Evolutionary conservation across 1,284 basidiomycete species (phyloP), one percentile per base, ranked within the genome.

Genomic region (Ustilago hordei): DNA sequence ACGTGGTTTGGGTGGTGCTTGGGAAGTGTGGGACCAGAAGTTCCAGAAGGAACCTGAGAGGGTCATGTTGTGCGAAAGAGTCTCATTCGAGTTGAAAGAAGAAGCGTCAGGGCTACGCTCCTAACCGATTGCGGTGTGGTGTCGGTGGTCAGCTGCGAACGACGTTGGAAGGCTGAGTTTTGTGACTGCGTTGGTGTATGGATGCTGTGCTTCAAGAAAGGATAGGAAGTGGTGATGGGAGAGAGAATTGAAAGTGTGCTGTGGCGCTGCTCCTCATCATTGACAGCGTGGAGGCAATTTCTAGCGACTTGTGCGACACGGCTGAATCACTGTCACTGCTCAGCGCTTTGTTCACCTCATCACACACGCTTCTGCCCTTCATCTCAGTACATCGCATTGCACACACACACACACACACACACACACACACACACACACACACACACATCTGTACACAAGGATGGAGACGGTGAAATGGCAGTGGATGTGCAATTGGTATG

Each of bases 31-130:
- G 3, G 64, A 17, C 65, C 65, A 68, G 4, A 66, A 65, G 17
- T 60, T 60, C 69, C 69, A 72, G 45, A 71, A 66, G 47, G 64
- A 63, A 31, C 60, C 64, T 17, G 69, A 56, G 28, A 67, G 48
- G n/a, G 64, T 67, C 69, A 72, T 72, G 60, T 55, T 55, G 62
- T 57, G 36, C 34, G 47, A 34, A 41, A 13, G 17, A 19, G 8
- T 45, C 9, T 17, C 69, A 71, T 71, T 17, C n/a, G 50, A 47
- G 53, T 43, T 6, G 12, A 32, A 4, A 5, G 45, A 45, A 17
- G 45, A 38, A 69, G 36, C 67, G 67, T 41, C 39, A 19, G 39
- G 38, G 55, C 28, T 38, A 55, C 67, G 61, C 53, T 64, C 55
- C 60, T 47, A n/a, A 28, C 17, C 9, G 4, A 35, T 9, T 48